A percentile compares a stretch with the other conserved stretches of the same genome.
phyloP scores from a whole-genome alignment of 495 filamentous ascomycete species.

The Aspergillus nanangensis region DNA sequence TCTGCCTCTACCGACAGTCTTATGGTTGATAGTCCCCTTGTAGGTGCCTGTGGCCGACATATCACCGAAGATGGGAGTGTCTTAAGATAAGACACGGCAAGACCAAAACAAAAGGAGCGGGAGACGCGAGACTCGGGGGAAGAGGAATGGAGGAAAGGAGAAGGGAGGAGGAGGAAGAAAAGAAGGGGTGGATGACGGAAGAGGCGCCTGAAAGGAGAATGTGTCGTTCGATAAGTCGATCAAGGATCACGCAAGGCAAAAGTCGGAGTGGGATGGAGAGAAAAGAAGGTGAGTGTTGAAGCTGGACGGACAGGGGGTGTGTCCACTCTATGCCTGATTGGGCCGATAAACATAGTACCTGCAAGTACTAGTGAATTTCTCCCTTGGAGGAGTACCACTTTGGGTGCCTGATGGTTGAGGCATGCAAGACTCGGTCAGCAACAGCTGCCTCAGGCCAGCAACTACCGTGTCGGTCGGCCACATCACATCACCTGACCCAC shows the following conservation, averaged over 20 bases:
- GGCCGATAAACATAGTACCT: neutral
- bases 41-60: slow-evolving; percentile 60
- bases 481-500: neutral
- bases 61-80: slow-evolving; percentile 8
- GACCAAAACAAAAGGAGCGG: too few species aligned
- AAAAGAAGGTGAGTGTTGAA: too few species aligned
- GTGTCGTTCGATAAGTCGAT: too few species aligned
- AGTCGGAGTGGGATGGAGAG: too few species aligned
- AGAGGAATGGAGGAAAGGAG: slow-evolving; percentile 6
- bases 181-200: too few species aligned
- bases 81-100: neutral
- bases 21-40: slow-evolving; percentile 40
- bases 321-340: too few species aligned
- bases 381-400: slow-evolving; percentile 9
- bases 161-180: neutral
- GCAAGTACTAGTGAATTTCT: neutral
- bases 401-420: slow-evolving; percentile 6
- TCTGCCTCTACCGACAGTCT: slow-evolving; percentile 56
- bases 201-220: too few species aligned
- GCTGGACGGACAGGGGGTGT: slow-evolving; percentile 11
- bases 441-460: neutral
- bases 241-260: too few species aligned
- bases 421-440: too few species aligned
- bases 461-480: neutral
- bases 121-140: neutral